Evolutionary conservation across 2,329 filamentous ascomycete genomes (phyloP).

Genomic region (Beauveria bassiana): DNA sequence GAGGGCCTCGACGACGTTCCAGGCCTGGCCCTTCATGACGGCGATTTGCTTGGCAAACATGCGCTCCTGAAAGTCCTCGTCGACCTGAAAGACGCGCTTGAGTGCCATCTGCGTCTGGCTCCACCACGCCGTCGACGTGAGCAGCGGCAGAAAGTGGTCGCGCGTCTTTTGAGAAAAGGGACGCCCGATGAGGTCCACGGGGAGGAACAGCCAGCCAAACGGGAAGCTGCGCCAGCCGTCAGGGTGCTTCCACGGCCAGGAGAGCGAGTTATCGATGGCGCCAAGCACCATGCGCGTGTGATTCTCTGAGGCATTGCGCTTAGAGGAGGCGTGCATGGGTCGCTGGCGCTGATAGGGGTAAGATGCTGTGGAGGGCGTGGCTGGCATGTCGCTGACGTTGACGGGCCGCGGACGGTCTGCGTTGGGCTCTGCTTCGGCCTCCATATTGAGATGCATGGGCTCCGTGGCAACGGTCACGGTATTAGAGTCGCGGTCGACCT

Average conservation of each 20-base stretch:
- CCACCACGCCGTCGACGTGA: conserved; percentile 97
- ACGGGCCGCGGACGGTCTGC: conserved; percentile 57
- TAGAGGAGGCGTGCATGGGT: conserved; percentile 72
- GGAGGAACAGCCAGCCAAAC: conserved; percentile 96
- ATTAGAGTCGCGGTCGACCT: conserved; percentile 78
- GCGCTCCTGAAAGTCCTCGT: conserved; percentile 93
- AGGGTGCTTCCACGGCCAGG: conserved; percentile 98
- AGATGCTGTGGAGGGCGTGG: conserved; percentile 35
- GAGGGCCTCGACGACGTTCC: conserved; percentile 97
- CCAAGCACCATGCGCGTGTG: conserved; percentile 66
- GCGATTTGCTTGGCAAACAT: conserved; percentile 99
- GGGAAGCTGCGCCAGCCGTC: conserved; percentile 93
- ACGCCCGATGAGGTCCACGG: conserved; percentile 89
- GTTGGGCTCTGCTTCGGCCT: conserved; percentile 33
- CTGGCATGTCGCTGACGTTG: conserved; percentile 36
- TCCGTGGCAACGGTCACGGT: conserved; percentile 82
- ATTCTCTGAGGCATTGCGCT: conserved; percentile 34
- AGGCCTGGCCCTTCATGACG: conserved; percentile 98
- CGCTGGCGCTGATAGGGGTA: conserved; percentile 71
- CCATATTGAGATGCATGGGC: conserved; percentile 60
- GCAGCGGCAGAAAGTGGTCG: conserved; percentile 88
- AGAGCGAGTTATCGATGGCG: conserved; percentile 95
- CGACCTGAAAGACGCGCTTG: conserved; percentile 80
- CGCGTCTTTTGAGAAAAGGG: conserved; percentile 92
- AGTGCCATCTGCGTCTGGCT: conserved; percentile 83